Conservation (phyloP, 2,329 filamentous ascomycete species). For the Aureobasidium uvarum region DNA sequence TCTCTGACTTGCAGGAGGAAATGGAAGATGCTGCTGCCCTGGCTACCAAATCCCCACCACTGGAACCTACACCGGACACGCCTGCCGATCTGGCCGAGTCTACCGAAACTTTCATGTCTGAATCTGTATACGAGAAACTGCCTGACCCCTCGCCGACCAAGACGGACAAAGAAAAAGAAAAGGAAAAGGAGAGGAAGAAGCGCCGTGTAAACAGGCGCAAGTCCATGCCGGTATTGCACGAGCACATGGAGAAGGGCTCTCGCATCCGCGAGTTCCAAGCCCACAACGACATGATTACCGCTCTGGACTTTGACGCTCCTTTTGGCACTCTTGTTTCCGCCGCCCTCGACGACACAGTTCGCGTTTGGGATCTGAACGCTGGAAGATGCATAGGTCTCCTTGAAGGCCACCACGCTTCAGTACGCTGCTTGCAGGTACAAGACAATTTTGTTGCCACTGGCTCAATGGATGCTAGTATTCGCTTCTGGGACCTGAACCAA, state of each 20-base stretch:
- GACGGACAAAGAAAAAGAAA: constrained; percentile 44
- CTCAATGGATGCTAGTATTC: constrained; percentile 90
- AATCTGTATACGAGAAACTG: constrained; percentile 94
- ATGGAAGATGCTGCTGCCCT: constrained; percentile 51
- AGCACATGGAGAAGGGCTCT: constrained; percentile 88
- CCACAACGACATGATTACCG: constrained; percentile 83
- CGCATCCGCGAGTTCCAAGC: constrained; percentile 85
- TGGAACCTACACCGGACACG: constrained; percentile 29
- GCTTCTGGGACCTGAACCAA: constrained; percentile 89
- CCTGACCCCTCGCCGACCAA: constrained; percentile 60
- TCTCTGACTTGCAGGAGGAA: constrained; percentile 63
- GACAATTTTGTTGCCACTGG: constrained; percentile 95
- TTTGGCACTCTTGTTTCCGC: constrained; percentile 94
- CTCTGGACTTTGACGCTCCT: constrained; percentile 93
- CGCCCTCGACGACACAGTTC: constrained; percentile 86
- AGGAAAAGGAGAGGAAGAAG: constrained; percentile 48
- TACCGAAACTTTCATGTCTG: constrained; percentile 80
- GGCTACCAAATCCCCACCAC: constrained; percentile 42
- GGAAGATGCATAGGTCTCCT: constrained; percentile 88
- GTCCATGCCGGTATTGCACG: constrained; percentile 92
- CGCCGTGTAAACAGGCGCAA: constrained; percentile 64
- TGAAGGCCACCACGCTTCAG: constrained; percentile 92
- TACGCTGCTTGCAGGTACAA: constrained; percentile 87
- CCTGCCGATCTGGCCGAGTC: constrained; percentile 45
- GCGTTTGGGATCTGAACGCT: constrained; percentile 94